These are phyloP conservation scores for Lepidium didymum DNA, from an alignment of 345 rosid genomes.

Conservation along the genomic window DNA sequence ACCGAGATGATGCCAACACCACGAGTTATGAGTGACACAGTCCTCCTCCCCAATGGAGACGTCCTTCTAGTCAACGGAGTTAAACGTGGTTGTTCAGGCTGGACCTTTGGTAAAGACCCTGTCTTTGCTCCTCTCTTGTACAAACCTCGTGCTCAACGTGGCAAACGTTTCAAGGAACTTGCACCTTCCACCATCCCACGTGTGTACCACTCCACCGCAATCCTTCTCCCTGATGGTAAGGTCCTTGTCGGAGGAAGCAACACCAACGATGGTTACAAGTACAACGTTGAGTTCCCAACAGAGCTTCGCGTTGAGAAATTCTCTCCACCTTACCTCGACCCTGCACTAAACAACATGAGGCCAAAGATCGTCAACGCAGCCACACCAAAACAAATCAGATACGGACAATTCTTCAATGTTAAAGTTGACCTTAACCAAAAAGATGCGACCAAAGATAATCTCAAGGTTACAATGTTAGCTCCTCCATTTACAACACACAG, in stretches of 20 bases:
- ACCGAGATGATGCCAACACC: slow-evolving; percentile 59
- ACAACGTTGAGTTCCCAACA: slow-evolving; percentile 50
- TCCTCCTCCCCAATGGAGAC: slow-evolving; percentile 67
- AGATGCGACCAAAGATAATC: not conserved
- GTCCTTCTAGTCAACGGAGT: slow-evolving; percentile 67
- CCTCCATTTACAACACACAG: slow-evolving; percentile 73
- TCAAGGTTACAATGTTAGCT: slow-evolving; percentile 43
- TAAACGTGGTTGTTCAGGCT: slow-evolving; percentile 56
- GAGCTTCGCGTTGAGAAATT: slow-evolving; percentile 67
- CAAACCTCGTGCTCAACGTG: slow-evolving; percentile 15
- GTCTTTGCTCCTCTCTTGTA: slow-evolving; percentile 51
- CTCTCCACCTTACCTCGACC: slow-evolving; percentile 65
- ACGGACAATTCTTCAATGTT: slow-evolving; percentile 21
- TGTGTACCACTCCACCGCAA: slow-evolving; percentile 60
- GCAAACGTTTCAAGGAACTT: slow-evolving; percentile 35
- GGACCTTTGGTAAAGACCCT: slow-evolving; percentile 63
- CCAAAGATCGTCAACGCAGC: slow-evolving; percentile 26
- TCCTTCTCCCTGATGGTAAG: slow-evolving; percentile 49
- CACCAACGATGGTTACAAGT: slow-evolving; percentile 55
- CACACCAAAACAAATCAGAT: slow-evolving; percentile 16
- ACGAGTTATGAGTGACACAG: slow-evolving; percentile 68
- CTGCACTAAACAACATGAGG: slow-evolving; percentile 21
- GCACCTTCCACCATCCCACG: slow-evolving; percentile 42
- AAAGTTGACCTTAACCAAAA: slow-evolving; percentile 13
- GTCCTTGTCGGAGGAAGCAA: slow-evolving; percentile 63